Percentiles rank a stretch among this genome's conserved stretches.
These are phyloP conservation scores for Neurospora sp. DNA, from an alignment of 2,329 filamentous ascomycete species.

Conservation along the genomic window DNA sequence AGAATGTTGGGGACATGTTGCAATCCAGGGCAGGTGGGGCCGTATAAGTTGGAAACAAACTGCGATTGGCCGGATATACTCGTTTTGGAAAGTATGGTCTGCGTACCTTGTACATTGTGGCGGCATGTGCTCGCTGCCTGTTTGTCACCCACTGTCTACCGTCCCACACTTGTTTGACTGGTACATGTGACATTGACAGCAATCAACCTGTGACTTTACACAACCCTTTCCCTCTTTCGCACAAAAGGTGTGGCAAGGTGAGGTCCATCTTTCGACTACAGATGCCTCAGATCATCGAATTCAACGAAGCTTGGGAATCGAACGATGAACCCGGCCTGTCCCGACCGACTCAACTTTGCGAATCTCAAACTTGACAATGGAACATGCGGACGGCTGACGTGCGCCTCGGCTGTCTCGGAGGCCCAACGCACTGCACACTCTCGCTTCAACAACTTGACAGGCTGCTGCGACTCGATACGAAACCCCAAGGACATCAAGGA, in stretches of 20 bases:
- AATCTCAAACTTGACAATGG: background rate
- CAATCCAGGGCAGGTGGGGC: background rate
- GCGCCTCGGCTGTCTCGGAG: background rate
- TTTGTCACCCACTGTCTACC: background rate
- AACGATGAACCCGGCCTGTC: background rate
- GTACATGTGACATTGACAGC: background rate
- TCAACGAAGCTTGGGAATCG: background rate
- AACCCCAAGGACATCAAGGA: background rate
- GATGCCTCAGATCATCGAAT: background rate
- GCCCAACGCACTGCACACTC: background rate
- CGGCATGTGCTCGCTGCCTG: background rate
- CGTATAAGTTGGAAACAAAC: background rate
- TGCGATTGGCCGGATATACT: background rate
- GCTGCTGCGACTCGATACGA: background rate
- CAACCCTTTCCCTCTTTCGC: background rate
- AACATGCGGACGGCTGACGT: background rate
- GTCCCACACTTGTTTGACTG: background rate
- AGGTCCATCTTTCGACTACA: background rate
- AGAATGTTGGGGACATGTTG: slow-evolving; percentile 17
- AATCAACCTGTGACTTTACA: background rate
- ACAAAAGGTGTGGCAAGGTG: background rate
- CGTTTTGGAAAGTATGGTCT: background rate
- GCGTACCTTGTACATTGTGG: background rate
- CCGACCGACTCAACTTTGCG: background rate
- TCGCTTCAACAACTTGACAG: background rate